Evolutionary conservation across 768 basidiomycete species (phyloP), one percentile per base, ranked within the genome.

Genomic region (Auriscalpium orientale): DNA sequence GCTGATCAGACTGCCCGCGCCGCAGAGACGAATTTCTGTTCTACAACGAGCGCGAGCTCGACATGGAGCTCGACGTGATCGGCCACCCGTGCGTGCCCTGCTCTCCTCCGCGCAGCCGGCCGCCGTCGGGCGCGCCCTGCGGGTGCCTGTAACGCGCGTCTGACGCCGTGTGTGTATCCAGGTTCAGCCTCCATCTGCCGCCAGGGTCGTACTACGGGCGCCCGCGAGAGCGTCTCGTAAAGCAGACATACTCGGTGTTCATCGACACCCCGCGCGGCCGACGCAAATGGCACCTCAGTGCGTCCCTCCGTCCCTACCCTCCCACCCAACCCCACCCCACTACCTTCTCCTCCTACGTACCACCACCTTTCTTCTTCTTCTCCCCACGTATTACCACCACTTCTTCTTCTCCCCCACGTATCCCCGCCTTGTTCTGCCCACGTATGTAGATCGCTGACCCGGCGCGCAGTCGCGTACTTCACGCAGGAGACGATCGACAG

Each of bases 221-320:
- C 48, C 53, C 63, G 55, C 74, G 77, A 47, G 71, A 78, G 53
- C 78, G 83, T 49, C 76, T 90, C 33, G 77, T 87, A 56, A 90
- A 90, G 64, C 88, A 91, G 67, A 90, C 88, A 0, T 91, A 88
- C 66, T 89, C 87, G 8, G 87, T 87, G 33, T 87, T 77, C 62
- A 84, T 89, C 38, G 77, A 85, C n/a, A 84, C 81, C 2, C 16
- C 58, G 18, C 70, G 74, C 54, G 87, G 86, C n/a, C 78, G 79
- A 56, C 76, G 84, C 59, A 91, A 91, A 63, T 90, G 88, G 88
- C 88, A 91, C 62, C 75, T 91, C 35, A 89, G 88, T 89, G 67
- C 52, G 84, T 71, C 43, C 40, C 34, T 16, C 34, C 33, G 20
- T 20, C 21, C 46, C 47, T 21, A 5, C 34, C 48, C 22, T 9